These are phyloP conservation scores for Cladorrhinum sp. DNA, from an alignment of 2,329 filamentous ascomycete genomes.

Conservation along the genomic window DNA sequence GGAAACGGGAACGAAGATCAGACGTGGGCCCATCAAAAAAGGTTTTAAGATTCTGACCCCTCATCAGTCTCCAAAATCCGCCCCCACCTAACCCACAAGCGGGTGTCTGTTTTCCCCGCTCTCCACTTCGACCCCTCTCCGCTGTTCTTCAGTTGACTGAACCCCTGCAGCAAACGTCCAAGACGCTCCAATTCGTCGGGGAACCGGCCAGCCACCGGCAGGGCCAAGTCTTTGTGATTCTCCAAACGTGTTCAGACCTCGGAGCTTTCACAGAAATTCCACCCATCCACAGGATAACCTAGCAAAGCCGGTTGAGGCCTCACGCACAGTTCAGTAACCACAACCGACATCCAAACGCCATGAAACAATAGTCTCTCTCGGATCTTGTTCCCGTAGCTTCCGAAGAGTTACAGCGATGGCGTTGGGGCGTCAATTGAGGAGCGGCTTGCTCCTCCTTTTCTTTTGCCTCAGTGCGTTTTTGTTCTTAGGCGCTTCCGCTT, in stretches of 20 bases:
- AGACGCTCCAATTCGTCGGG: too few relatives aligned
- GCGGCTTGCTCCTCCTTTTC: constrained; percentile 24
- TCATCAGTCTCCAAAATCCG: background rate
- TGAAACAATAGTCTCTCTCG: constrained; percentile 8
- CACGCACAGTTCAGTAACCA: background rate
- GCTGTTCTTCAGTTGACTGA: background rate
- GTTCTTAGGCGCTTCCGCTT: constrained; percentile 4
- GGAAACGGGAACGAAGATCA: constrained; percentile 1
- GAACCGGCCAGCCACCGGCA: background rate
- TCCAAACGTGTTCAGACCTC: constrained; percentile 2
- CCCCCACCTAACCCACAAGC: too few relatives aligned
- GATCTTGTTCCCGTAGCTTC: background rate
- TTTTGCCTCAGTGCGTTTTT: constrained; percentile 26
- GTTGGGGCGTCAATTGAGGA: constrained; percentile 28
- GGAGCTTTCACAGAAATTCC: background rate
- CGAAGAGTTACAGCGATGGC: constrained; percentile 12
- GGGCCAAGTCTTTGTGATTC: background rate
- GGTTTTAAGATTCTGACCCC: background rate
- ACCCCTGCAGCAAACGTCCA: background rate
- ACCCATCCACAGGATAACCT: background rate
- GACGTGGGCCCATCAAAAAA: background rate
- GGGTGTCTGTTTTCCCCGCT: background rate
- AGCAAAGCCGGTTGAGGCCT: background rate
- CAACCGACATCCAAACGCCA: background rate
- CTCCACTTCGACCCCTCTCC: background rate